phyloP scores from a whole-genome alignment of 805 yeast genomes.

The Schizosaccharomyces cryophilus region DNA sequence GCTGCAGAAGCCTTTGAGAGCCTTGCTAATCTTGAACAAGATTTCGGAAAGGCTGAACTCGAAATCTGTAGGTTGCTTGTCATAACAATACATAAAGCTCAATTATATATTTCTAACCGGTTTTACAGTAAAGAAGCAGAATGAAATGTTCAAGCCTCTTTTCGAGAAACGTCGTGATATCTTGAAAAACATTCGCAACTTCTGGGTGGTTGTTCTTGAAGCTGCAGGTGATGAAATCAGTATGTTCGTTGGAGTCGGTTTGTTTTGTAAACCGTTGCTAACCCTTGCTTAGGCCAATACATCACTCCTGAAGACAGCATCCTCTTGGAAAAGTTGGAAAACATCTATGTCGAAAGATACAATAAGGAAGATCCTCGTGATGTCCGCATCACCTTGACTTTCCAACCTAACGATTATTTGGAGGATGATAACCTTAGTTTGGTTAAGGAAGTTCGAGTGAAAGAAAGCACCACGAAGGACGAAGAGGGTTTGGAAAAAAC shows the following conservation, averaged over 20 bases:
- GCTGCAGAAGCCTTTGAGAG: constrained; percentile 5
- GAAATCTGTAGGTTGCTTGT: constrained; percentile 10
- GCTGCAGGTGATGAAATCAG: constrained; percentile 41
- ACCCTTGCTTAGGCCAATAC: constrained; percentile 12
- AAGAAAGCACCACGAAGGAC: background rate
- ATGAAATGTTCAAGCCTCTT: constrained; percentile 17
- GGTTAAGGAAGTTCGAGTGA: background rate
- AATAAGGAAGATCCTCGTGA: constrained; percentile 23
- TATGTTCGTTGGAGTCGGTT: background rate
- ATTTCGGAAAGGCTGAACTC: constrained; percentile 10
- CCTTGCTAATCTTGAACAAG: constrained; percentile 10
- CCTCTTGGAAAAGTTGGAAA: constrained; percentile 23
- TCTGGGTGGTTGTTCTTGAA: constrained; percentile 73
- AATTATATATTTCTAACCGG: background rate
- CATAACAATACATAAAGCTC: background rate
- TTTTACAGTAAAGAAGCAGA: background rate
- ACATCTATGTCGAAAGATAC: constrained; percentile 28
- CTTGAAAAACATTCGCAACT: constrained; percentile 35
- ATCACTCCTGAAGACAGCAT: background rate
- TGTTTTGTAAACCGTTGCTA: too few relatives aligned
- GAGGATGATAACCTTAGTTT: constrained; percentile 19
- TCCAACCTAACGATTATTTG: constrained; percentile 27
- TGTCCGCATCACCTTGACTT: constrained; percentile 36
- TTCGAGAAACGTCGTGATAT: constrained; percentile 31
- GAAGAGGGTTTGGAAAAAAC: constrained; percentile 1